Percentiles rank a stretch among this genome's conserved stretches.
Conservation (phyloP, 257 asterid species). For the Scutellaria galericulata region DNA sequence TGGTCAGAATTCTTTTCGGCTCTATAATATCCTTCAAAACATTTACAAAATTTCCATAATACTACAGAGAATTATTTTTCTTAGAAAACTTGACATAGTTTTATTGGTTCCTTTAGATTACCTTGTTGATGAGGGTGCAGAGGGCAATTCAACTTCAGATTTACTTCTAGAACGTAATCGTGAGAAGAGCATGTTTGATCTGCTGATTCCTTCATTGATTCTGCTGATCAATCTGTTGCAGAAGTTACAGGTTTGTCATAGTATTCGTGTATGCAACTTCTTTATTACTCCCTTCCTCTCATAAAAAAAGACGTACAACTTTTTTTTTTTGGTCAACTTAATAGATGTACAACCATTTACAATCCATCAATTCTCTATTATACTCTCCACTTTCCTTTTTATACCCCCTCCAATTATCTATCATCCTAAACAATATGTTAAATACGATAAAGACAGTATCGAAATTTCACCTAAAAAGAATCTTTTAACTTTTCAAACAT, state of each 20-base stretch:
- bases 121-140: conserved; percentile 95
- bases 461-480: too few relatives aligned
- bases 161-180: conserved; percentile 90
- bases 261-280: neutral
- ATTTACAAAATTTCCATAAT: neutral
- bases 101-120: conserved; percentile 59
- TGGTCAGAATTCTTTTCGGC: conserved; percentile 61
- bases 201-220: conserved; percentile 81
- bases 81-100: neutral
- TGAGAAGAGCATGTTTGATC: conserved; percentile 83
- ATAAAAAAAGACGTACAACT: too few relatives aligned
- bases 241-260: conserved; percentile 68
- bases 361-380: too few relatives aligned
- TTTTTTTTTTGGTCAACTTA: too few relatives aligned
- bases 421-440: too few relatives aligned
- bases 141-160: conserved; percentile 90
- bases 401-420: too few relatives aligned
- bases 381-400: too few relatives aligned
- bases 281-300: neutral
- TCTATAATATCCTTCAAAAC: neutral
- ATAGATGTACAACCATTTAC: too few relatives aligned
- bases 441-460: too few relatives aligned
- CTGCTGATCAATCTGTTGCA: conserved; percentile 83
- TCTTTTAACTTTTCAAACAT: too few relatives aligned
- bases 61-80: neutral